Base-by-base conservation (phyloP, 1,284 basidiomycete species). In the Pholiota adiposa region DNA sequence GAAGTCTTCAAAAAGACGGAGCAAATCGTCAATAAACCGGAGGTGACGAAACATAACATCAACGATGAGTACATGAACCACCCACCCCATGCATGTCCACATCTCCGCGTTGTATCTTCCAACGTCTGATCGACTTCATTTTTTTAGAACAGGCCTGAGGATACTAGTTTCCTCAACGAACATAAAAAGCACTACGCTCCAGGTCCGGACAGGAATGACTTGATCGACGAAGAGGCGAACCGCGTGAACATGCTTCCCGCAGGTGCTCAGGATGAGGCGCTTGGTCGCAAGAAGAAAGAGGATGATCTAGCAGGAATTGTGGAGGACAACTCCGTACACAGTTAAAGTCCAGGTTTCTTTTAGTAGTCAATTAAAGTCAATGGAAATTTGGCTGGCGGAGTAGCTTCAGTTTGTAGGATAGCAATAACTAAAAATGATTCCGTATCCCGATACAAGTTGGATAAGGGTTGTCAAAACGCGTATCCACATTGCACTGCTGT, bases 1-100 rank as follows among this genome's bases (percentile, higher is more conserved):
- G 60, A 65, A 51, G 59, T 51, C 14, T 69, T 67, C 58, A 67
- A 69, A 40, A 68, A 68, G 59, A 43, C 61, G 27, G 58, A 64
- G 21, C 62, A 62, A 27, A 60, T 67, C 41, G 61, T 67, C 25
- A 67, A 59, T 1, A 61, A 48, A 16, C 63, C 68, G 2, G 36
- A 23, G 38, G 59, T 61, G 31, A 69, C 65, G 14, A 54, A 64
- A 5, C 44, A 62, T 18, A 66, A 69, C 40, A 65, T 68, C 36
- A 65, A 68, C 38, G 68, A 68, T 9, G 63, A 66, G 12, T 66
- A 66, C 34, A 46, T 64, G 31, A 54, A 54, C 3, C 14, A 60
- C 14, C 54, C 60, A 21, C 60, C 60, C n/a, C 48, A 58, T 25
- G 63, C 61, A 40, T 46, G 50, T 58, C 6, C 43, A 31, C 23